These are phyloP conservation scores for Aspergillus puulaauensis DNA, from an alignment of 2,329 filamentous ascomycete genomes.

Conservation along the genomic window DNA sequence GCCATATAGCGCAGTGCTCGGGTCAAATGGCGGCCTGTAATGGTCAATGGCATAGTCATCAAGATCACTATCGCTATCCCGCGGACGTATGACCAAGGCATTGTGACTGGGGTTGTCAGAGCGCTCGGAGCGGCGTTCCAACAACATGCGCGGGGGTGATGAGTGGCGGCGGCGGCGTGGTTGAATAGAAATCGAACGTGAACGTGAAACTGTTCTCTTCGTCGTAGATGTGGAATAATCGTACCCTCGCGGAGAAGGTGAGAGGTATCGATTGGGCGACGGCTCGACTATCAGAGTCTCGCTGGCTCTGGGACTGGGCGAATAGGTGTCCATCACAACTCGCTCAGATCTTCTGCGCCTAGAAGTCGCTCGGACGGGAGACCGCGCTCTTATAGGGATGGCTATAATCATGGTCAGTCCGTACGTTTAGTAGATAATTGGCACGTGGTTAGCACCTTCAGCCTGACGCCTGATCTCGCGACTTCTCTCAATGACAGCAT, in stretches of 20 bases:
- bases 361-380: constrained; percentile 23
- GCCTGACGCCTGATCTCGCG: constrained; percentile 54
- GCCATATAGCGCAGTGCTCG: constrained; percentile 33
- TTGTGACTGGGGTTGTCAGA: constrained; percentile 46
- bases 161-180: constrained; percentile 33
- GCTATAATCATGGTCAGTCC: constrained; percentile 17
- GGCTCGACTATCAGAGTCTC: constrained; percentile 35
- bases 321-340: constrained; percentile 27
- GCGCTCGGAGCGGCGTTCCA: constrained; percentile 21
- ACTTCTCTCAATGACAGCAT: constrained; percentile 80
- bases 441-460: constrained; percentile 30
- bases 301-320: constrained; percentile 28
- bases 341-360: constrained; percentile 25
- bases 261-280: constrained; percentile 27
- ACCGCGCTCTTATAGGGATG: constrained; percentile 23
- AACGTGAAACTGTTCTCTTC: constrained; percentile 28
- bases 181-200: constrained; percentile 37
- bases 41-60: constrained; percentile 57
- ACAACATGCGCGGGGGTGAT: constrained; percentile 36
- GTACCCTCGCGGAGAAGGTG: constrained; percentile 22
- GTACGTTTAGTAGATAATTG: background rate
- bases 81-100: constrained; percentile 51
- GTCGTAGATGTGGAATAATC: constrained; percentile 30
- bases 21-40: constrained; percentile 32
- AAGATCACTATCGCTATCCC: constrained; percentile 48